Percentiles rank a stretch among this genome's conserved stretches.
Conservation (phyloP, 805 yeast genomes). For the Ogataea ganodermae region DNA sequence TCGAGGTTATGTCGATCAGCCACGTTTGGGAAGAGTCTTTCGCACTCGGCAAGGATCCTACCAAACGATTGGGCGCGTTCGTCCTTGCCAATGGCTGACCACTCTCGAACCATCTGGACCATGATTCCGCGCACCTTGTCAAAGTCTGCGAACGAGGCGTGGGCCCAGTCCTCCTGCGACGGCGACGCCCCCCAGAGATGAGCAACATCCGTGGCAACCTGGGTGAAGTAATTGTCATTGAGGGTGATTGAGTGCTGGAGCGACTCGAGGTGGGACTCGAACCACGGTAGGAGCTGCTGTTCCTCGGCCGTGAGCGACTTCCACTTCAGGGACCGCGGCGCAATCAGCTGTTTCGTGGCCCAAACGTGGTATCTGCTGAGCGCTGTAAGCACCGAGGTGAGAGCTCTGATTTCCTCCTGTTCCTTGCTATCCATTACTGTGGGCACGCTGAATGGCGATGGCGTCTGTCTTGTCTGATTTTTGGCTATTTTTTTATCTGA, state of each 20-base stretch:
- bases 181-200: constrained; percentile 50
- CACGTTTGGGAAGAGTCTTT: constrained; percentile 40
- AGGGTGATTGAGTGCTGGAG: constrained; percentile 44
- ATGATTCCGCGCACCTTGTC: constrained; percentile 60
- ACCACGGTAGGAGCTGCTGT: constrained; percentile 51
- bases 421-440: too few species aligned
- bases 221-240: constrained; percentile 46
- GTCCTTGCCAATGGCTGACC: constrained; percentile 53
- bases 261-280: constrained; percentile 41
- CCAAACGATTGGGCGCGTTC: constrained; percentile 48
- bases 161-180: constrained; percentile 43
- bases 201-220: constrained; percentile 46
- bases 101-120: constrained; percentile 60
- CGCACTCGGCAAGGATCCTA: constrained; percentile 40
- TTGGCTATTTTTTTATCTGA: not conserved
- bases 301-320: constrained; percentile 43
- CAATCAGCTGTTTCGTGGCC: constrained; percentile 35
- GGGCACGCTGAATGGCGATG: constrained; percentile 22
- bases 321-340: constrained; percentile 38
- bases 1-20: constrained; percentile 40
- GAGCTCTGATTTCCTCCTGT: constrained; percentile 36
- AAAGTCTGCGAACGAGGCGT: constrained; percentile 44
- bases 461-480: not conserved
- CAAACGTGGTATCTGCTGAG: constrained; percentile 36
- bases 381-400: constrained; percentile 35